These are phyloP conservation scores for Chlorella sp. DNA, from an alignment of 139 green algal species.

Conservation along the genomic window DNA sequence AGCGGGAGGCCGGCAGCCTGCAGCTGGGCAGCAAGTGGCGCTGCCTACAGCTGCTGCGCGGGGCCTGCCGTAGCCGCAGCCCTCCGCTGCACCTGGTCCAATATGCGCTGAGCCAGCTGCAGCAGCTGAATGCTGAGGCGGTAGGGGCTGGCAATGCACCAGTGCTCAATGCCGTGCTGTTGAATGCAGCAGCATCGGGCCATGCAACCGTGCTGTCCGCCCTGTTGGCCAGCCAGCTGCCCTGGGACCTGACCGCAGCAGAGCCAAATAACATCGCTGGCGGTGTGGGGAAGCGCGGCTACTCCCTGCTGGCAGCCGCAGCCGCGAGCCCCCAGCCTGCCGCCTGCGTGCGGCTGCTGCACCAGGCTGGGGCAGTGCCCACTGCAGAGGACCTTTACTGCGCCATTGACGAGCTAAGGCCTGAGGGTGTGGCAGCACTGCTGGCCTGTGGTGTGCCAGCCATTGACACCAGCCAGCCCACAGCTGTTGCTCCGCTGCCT, in stretches of 20 bases:
- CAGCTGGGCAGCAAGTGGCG: neutral
- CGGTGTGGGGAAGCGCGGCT: neutral
- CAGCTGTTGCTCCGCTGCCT: too few species aligned
- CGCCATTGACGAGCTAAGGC: too few species aligned
- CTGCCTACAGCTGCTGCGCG: neutral
- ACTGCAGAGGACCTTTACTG: too few species aligned
- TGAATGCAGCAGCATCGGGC: neutral
- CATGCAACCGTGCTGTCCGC: neutral
- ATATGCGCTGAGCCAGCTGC: neutral
- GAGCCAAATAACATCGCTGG: too few species aligned
- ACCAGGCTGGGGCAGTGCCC: too few species aligned
- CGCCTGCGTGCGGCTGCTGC: too few species aligned
- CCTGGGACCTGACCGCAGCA: neutral
- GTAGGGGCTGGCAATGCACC: neutral
- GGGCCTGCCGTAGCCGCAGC: neutral
- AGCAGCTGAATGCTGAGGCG: neutral
- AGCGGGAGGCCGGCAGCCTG: neutral
- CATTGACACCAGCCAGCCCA: neutral
- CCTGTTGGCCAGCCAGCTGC: conserved; percentile 2
- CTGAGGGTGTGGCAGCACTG: too few species aligned
- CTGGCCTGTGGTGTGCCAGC: too few species aligned
- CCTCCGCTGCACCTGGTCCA: neutral
- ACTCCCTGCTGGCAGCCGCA: neutral
- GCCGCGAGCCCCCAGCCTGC: too few species aligned
- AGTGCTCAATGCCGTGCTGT: neutral